phyloP scores from a whole-genome alignment of 192 early-diverging fungal genomes.

The Rhizoclosmatium sp. region DNA sequence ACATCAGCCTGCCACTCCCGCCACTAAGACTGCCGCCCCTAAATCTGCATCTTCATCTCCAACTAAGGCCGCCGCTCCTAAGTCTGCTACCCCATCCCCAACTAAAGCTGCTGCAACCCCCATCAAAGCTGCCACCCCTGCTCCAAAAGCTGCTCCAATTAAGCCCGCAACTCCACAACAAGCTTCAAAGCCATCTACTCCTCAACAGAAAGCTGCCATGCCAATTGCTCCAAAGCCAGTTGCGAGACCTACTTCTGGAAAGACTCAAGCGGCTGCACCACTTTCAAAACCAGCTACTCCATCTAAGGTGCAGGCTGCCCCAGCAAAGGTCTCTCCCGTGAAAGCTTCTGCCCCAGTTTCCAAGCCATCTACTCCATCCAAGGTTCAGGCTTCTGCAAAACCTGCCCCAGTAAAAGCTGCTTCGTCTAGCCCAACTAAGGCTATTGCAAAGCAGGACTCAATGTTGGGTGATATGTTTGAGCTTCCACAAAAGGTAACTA shows the following conservation, averaged over 20 bases:
- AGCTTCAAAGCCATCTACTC: slow-evolving; percentile 13
- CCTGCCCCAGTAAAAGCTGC: slow-evolving; percentile 11
- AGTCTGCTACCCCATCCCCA: background rate
- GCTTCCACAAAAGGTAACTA: slow-evolving; percentile 12
- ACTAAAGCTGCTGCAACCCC: slow-evolving; percentile 8
- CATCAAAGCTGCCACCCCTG: slow-evolving; percentile 15
- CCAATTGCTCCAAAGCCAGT: slow-evolving; percentile 17
- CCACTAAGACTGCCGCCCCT: background rate
- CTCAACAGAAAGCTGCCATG: slow-evolving; percentile 4
- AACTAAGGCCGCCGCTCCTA: slow-evolving; percentile 18
- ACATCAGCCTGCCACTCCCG: background rate
- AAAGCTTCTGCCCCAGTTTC: background rate
- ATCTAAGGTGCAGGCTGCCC: background rate
- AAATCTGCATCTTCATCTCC: slow-evolving; percentile 18
- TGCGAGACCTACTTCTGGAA: background rate
- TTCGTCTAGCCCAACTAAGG: slow-evolving; percentile 6
- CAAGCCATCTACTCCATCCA: background rate
- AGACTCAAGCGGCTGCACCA: background rate
- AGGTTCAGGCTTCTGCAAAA: background rate
- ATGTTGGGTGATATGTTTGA: slow-evolving; percentile 32
- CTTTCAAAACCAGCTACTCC: slow-evolving; percentile 1
- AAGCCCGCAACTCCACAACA: slow-evolving; percentile 25
- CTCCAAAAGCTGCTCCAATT: background rate
- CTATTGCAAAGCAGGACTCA: slow-evolving; percentile 17
- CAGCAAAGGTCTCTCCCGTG: background rate